Percentiles rank a stretch among this genome's conserved stretches.
phyloP scores from a whole-genome alignment of 371 early-diverging fungal genomes.

The Chytridium lagenaria region DNA sequence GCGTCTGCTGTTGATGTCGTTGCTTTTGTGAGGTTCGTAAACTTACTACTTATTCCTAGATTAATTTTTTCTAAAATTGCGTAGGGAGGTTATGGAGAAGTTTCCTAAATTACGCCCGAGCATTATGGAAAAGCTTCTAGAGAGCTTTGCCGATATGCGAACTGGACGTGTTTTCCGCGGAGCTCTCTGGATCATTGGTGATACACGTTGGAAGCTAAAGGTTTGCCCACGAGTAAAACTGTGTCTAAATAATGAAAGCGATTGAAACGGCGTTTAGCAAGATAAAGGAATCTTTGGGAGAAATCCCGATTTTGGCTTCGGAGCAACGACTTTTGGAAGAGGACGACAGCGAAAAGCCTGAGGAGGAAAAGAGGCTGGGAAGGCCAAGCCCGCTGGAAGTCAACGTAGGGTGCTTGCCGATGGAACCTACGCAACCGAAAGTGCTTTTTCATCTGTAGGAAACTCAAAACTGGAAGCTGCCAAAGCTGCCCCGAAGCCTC shows the following conservation, averaged over 20 bases:
- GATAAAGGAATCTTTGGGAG: conserved; percentile 83
- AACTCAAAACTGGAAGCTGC: conserved; percentile 40
- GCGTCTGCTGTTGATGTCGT: conserved; percentile 95
- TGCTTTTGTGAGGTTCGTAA: conserved; percentile 91
- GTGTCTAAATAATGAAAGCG: conserved; percentile 46
- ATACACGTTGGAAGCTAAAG: conserved; percentile 69
- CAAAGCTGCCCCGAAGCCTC: conserved; percentile 76
- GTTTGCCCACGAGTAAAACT: conserved; percentile 12
- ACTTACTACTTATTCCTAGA: conserved; percentile 27
- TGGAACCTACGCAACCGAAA: conserved; percentile 97
- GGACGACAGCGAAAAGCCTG: conserved; percentile 46
- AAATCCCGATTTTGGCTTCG: conserved; percentile 90
- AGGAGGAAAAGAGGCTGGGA: conserved; percentile 46
- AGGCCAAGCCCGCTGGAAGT: conserved; percentile 37
- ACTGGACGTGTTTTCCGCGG: conserved; percentile 96
- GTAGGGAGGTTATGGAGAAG: conserved; percentile 92
- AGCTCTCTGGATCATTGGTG: conserved; percentile 96
- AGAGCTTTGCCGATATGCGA: conserved; percentile 87
- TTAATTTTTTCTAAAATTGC: not conserved
- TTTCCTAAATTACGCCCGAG: conserved; percentile 84
- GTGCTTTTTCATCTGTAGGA: conserved; percentile 60
- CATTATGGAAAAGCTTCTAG: conserved; percentile 79
- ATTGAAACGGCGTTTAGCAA: conserved; percentile 85
- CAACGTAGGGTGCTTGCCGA: conserved; percentile 86
- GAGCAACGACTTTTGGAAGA: conserved; percentile 50